Percentiles rank a stretch among this genome's conserved stretches.
These are phyloP conservation scores for Bipolaris oryzae DNA, from an alignment of 2,329 filamentous ascomycete species.

Conservation along the genomic window DNA sequence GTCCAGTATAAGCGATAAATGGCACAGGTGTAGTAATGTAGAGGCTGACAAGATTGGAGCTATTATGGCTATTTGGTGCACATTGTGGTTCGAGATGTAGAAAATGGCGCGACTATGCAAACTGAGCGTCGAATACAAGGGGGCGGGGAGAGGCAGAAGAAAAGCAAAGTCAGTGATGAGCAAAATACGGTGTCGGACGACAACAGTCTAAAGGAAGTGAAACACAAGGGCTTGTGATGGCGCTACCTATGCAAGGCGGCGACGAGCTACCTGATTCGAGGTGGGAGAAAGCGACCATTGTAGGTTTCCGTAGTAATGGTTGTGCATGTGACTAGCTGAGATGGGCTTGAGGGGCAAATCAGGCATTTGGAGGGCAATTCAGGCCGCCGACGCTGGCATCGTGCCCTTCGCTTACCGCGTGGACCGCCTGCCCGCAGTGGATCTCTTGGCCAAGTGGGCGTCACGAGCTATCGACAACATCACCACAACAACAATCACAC, in stretches of 20 bases:
- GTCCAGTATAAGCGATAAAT: neutral
- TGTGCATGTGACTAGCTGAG: slow-evolving; percentile 2
- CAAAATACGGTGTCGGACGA: slow-evolving; percentile 9
- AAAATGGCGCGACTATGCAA: neutral
- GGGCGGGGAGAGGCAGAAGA: neutral
- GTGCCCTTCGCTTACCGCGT: slow-evolving; percentile 24
- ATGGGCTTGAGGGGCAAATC: neutral
- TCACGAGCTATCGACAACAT: slow-evolving; percentile 25
- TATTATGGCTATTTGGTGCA: neutral
- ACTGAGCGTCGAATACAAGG: neutral
- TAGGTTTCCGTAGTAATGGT: neutral
- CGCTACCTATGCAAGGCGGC: slow-evolving; percentile 22
- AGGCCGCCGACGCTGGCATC: slow-evolving; percentile 5
- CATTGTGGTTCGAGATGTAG: neutral
- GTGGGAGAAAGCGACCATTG: slow-evolving; percentile 6
- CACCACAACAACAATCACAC: slow-evolving; percentile 24
- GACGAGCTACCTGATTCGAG: slow-evolving; percentile 12
- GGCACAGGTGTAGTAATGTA: neutral
- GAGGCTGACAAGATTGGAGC: neutral
- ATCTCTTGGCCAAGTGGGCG: slow-evolving; percentile 10
- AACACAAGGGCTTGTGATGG: slow-evolving; percentile 19
- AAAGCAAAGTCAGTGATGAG: slow-evolving; percentile 2
- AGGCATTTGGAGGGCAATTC: slow-evolving; percentile 1
- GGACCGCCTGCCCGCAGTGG: slow-evolving; percentile 13
- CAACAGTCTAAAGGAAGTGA: slow-evolving; percentile 14